These are phyloP conservation scores for Dactylellina drechsleri DNA, from an alignment of 2,329 filamentous ascomycete species.

Conservation along the genomic window DNA sequence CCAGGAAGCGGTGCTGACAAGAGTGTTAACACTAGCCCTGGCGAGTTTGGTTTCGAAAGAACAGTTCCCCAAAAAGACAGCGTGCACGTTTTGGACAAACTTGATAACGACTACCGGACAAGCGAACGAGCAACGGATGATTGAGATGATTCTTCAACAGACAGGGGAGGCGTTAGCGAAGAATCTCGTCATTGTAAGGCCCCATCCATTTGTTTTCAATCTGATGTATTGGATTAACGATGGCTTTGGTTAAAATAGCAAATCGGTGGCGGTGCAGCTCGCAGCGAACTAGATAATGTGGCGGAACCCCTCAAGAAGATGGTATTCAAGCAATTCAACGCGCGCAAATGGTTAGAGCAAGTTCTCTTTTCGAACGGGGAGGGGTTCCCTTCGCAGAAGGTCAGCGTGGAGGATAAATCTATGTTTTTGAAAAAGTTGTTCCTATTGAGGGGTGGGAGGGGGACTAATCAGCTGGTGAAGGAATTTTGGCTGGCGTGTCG, in stretches of 20 bases:
- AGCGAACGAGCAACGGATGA: slow-evolving; percentile 63
- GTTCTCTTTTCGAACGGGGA: slow-evolving; percentile 67
- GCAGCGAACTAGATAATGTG: slow-evolving; percentile 77
- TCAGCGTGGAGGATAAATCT: slow-evolving; percentile 70
- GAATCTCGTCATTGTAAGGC: slow-evolving; percentile 57
- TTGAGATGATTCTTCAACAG: slow-evolving; percentile 58
- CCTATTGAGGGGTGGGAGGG: slow-evolving; percentile 72
- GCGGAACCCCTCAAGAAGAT: slow-evolving; percentile 77
- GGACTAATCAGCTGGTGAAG: slow-evolving; percentile 74
- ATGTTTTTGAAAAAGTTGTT: slow-evolving; percentile 74
- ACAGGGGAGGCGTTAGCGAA: slow-evolving; percentile 58
- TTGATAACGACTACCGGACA: slow-evolving; percentile 63
- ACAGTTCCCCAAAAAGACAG: slow-evolving; percentile 77
- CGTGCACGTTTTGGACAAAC: slow-evolving; percentile 79
- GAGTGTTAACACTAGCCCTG: slow-evolving; percentile 73
- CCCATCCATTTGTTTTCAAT: background rate
- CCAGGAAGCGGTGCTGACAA: slow-evolving; percentile 69
- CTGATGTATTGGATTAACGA: background rate
- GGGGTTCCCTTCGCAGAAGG: slow-evolving; percentile 70
- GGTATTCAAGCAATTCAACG: slow-evolving; percentile 67
- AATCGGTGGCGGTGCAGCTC: slow-evolving; percentile 73
- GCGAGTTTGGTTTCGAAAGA: slow-evolving; percentile 76
- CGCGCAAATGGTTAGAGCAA: slow-evolving; percentile 72
- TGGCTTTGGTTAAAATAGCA: slow-evolving; percentile 63
- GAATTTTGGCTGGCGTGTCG: slow-evolving; percentile 79